Percentiles rank a stretch among this genome's conserved stretches.
Evolutionary conservation across 257 asterid genomes (phyloP).

Genomic region (Solanum stenotomum): DNA sequence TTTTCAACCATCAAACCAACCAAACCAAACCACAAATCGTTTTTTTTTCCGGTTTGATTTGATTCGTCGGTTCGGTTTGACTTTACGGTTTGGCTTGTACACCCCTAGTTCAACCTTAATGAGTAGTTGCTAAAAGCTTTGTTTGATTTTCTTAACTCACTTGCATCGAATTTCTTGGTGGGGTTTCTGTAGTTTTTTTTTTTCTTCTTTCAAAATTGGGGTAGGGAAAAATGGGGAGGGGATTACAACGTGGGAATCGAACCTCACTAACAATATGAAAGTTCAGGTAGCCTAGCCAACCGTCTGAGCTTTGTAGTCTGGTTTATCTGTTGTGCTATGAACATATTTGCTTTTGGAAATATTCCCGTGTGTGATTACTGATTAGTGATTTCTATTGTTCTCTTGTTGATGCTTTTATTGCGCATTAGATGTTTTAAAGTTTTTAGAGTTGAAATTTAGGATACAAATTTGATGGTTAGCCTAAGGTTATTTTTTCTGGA

Average conservation of each 20-base stretch:
- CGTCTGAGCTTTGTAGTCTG: not conserved
- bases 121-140: not conserved
- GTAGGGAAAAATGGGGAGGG: not conserved
- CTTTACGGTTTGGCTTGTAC: no score
- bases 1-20: no score
- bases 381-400: not conserved
- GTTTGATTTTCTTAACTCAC: not conserved
- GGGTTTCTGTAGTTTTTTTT: not conserved
- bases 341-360: not conserved
- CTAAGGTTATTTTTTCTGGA: not conserved
- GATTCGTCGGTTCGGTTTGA: no score
- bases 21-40: no score
- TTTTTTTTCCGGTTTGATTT: no score
- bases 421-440: not conserved
- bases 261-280: not conserved
- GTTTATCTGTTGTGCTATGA: not conserved
- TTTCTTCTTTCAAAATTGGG: not conserved
- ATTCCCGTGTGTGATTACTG: not conserved
- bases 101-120: not conserved
- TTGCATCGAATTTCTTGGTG: not conserved
- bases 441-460: not conserved
- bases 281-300: not conserved
- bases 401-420: not conserved
- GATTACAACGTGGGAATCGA: not conserved
- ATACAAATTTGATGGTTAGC: not conserved